phyloP scores from a whole-genome alignment of 2,329 filamentous ascomycete genomes.

The Celoporthe dispersa region DNA sequence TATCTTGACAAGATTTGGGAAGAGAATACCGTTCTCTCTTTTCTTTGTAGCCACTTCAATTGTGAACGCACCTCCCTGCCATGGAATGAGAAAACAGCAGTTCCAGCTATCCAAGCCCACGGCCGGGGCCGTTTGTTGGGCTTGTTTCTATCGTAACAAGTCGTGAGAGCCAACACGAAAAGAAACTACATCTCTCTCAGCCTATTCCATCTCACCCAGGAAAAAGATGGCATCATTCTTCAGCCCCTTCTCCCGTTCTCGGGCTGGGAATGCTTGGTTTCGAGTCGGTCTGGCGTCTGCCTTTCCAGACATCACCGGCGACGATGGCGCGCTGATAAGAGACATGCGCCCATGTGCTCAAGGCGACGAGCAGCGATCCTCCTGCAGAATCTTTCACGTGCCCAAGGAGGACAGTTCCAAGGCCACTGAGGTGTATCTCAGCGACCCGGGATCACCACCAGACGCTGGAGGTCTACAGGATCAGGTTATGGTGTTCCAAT shows the following conservation, averaged over 20 bases:
- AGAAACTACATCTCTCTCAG: neutral
- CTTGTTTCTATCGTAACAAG: neutral
- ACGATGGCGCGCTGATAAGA: slow-evolving; percentile 19
- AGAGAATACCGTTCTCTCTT: no score
- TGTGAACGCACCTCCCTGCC: neutral
- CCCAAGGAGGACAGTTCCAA: slow-evolving; percentile 26
- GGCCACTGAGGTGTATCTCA: slow-evolving; percentile 19
- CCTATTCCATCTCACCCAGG: neutral
- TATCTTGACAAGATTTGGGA: neutral
- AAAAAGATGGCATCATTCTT: slow-evolving; percentile 21
- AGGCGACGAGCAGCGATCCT: neutral
- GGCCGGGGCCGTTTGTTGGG: neutral
- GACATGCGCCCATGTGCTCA: slow-evolving; percentile 17
- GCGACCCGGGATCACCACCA: slow-evolving; percentile 12
- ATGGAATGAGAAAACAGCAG: neutral
- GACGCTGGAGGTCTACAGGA: slow-evolving; percentile 22
- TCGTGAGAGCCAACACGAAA: neutral
- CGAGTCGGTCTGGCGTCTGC: slow-evolving; percentile 22
- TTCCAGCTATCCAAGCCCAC: neutral
- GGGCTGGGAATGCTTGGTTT: slow-evolving; percentile 26
- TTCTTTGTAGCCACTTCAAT: neutral
- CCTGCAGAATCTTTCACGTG: slow-evolving; percentile 23
- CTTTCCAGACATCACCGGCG: slow-evolving; percentile 25
- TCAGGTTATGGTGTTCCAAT: slow-evolving; percentile 28
- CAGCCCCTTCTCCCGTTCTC: slow-evolving; percentile 23